These are phyloP conservation scores for Phylloporus scabripes DNA, from an alignment of 768 basidiomycete species.

Conservation along the genomic window DNA sequence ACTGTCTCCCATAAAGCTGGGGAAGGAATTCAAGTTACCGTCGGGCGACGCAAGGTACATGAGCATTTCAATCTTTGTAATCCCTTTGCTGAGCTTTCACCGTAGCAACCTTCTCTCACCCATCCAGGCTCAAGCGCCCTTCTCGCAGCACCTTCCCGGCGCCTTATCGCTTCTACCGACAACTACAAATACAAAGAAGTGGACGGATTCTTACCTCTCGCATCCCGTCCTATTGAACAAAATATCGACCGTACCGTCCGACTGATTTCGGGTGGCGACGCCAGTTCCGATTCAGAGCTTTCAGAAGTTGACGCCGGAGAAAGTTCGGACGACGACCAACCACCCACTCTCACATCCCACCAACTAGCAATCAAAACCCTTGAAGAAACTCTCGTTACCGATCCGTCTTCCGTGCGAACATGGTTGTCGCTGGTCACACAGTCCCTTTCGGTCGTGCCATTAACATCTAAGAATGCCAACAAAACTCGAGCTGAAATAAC, in stretches of 20 bases:
- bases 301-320: slow-evolving; percentile 29
- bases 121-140: slow-evolving; percentile 53
- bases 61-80: slow-evolving; percentile 1
- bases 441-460: slow-evolving; percentile 56
- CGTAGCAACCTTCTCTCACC: slow-evolving; percentile 47
- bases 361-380: slow-evolving; percentile 56
- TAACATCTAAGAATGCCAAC: slow-evolving; percentile 60
- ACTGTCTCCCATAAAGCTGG: slow-evolving; percentile 48
- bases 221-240: slow-evolving; percentile 35
- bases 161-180: slow-evolving; percentile 36
- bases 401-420: slow-evolving; percentile 48
- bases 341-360: slow-evolving; percentile 41
- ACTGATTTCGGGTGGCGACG: slow-evolving; percentile 37
- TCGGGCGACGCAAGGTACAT: slow-evolving; percentile 40
- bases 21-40: slow-evolving; percentile 55
- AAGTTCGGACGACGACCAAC: slow-evolving; percentile 33
- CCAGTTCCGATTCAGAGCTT: slow-evolving; percentile 32
- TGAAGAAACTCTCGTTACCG: slow-evolving; percentile 45
- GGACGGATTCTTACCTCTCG: slow-evolving; percentile 62
- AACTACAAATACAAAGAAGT: slow-evolving; percentile 51
- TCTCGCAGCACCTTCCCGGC: slow-evolving; percentile 46
- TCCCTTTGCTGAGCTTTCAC: slow-evolving; percentile 3
- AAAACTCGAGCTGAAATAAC: slow-evolving; percentile 68
- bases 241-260: slow-evolving; percentile 43
- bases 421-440: slow-evolving; percentile 66